phyloP scores from a whole-genome alignment of 495 filamentous ascomycete genomes.

The Pseudevernia furfuracea region DNA sequence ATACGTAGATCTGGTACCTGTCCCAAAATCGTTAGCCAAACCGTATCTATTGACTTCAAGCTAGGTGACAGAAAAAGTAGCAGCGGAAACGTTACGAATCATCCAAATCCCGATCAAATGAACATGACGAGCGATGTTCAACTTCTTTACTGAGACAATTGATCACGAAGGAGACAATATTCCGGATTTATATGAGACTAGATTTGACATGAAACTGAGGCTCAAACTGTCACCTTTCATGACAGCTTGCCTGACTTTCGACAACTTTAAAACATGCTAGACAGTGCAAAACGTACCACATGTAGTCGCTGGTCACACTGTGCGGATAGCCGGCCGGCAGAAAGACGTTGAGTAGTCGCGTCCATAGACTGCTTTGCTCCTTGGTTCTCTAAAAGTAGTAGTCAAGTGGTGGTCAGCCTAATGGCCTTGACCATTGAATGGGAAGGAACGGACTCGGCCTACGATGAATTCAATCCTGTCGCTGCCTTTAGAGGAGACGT shows the following conservation, averaged over 20 bases:
- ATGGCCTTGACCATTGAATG: not conserved
- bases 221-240: not conserved
- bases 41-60: not conserved
- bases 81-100: not conserved
- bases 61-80: not conserved
- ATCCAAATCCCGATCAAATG: not conserved
- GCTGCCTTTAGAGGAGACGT: slow-evolving; percentile 32
- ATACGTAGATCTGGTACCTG: slow-evolving; percentile 71
- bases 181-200: no score
- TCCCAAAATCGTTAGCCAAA: slow-evolving; percentile 22
- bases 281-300: slow-evolving; percentile 45
- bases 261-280: not conserved
- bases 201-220: no score
- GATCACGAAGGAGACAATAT: no score
- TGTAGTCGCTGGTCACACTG: slow-evolving; percentile 84
- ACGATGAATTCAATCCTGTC: slow-evolving; percentile 26
- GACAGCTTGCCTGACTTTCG: not conserved
- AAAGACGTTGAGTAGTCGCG: slow-evolving; percentile 61
- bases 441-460: not conserved
- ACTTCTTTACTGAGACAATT: not conserved
- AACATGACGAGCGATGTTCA: not conserved
- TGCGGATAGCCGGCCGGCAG: slow-evolving; percentile 89
- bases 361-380: slow-evolving; percentile 25
- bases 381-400: slow-evolving; percentile 16
- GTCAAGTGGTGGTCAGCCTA: not conserved